Base-by-base conservation (phyloP, 371 early-diverging fungal species). In the Gilbertella persicaria region DNA sequence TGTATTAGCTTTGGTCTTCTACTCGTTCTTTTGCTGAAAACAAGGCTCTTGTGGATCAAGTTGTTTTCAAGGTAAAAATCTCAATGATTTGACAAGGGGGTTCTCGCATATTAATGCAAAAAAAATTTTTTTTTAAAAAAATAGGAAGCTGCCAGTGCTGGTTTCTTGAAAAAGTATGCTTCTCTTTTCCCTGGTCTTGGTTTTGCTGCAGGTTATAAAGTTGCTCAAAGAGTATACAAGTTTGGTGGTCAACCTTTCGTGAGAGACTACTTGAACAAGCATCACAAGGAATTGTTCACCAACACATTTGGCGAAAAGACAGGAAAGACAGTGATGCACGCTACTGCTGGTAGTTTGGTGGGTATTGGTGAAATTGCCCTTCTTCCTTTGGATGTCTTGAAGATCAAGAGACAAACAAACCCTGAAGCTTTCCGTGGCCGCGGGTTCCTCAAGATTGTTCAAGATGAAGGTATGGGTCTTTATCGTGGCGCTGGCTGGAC, bases 401-500 rank as follows among this genome's bases (percentile, higher is more conserved):
- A 98, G 87, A 97, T 98, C 75, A 96, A 96, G 83, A 79, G 87
- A 66, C 98, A 98, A 79, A 95, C 94, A 23, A 94, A 95, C 78
- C 94, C 97, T 8, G 89, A 91, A 58, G 76, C 89, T 4, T 88
- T 95, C 77, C 80, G 85, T 65, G 96, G 95, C 10, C 90, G 94
- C 70, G 87, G 90, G 14, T 74, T 92, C 65, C 60, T 94, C 49
- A 75, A 73, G 57, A 89, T 97, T 61, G 80, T 98, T 20, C 66
- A 72, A 35, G 91, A 96, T 64, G 96, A 98, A 72, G 94, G 95
- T 48, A 83, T 90, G 82, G 93, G 91, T 30, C 80, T 98, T 53
- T 98, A 98, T 69, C 85, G 91, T 57, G 98, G 98, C 45, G 96
- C 95, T 43, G 85, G 91, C 38, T 98, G 98, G 98, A 98, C 98